phyloP scores from a whole-genome alignment of 2,329 filamentous ascomycete genomes.

The Akanthomyces muscarius region DNA sequence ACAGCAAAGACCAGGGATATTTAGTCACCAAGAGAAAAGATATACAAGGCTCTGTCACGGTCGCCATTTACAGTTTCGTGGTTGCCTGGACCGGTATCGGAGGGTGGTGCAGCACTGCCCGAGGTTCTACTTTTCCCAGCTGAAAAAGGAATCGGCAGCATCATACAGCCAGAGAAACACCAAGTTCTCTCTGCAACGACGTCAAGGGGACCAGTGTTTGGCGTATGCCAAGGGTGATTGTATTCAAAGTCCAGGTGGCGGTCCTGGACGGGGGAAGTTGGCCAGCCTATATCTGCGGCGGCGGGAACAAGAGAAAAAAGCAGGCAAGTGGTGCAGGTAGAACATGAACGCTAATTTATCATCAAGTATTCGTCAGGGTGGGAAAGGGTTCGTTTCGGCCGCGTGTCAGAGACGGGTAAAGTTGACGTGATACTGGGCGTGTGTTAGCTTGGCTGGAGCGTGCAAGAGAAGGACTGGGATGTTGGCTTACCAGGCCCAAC shows the following conservation, averaged over 20 bases:
- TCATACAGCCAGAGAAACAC: not conserved
- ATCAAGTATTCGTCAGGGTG: conserved; percentile 15
- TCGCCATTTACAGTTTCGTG: not conserved
- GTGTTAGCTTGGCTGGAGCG: conserved; percentile 2
- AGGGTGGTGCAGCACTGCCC: not conserved
- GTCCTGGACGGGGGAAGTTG: not conserved
- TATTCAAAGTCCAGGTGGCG: conserved; percentile 13
- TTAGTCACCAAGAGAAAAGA: not conserved
- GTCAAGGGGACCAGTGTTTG: not conserved
- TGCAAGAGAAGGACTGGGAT: not conserved
- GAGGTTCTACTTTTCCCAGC: not conserved
- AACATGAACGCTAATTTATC: conserved; percentile 16
- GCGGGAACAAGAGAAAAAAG: not conserved
- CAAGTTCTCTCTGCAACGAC: not conserved
- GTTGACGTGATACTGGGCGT: conserved; percentile 18
- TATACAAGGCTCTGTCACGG: not conserved
- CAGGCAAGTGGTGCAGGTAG: not conserved
- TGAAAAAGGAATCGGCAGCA: not conserved
- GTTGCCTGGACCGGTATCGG: not conserved
- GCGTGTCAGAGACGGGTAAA: conserved; percentile 15
- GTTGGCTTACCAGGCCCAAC: conserved; percentile 14
- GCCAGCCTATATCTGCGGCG: conserved; percentile 5
- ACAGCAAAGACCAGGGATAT: not conserved
- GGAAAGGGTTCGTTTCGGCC: conserved; percentile 7
- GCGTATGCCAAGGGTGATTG: conserved; percentile 14